Evolutionary conservation across 1,139 yeast genomes (phyloP).

Genomic region (Geotrichum restrictum): DNA sequence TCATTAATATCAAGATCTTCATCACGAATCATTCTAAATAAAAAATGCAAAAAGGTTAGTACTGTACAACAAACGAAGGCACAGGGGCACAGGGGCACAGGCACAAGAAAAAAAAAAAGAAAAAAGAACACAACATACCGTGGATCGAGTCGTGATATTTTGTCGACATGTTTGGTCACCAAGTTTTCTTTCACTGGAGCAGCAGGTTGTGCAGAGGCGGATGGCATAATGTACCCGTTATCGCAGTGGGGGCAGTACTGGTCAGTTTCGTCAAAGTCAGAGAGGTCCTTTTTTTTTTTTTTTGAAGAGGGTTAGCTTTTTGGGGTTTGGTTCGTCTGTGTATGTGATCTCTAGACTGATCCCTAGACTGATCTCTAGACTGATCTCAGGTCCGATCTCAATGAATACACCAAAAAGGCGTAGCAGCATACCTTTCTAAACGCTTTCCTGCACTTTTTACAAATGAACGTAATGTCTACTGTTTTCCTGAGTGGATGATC

Average conservation of each 20-base stretch:
- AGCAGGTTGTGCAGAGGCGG: conserved; percentile 27
- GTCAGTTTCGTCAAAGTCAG: conserved; percentile 40
- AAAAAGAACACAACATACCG: conserved; percentile 27
- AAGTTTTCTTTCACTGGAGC: conserved; percentile 21
- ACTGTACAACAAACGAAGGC: no score
- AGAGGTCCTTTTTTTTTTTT: conserved; percentile 28
- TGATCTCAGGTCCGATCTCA: neutral
- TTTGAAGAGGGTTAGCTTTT: neutral
- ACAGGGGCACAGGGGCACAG: no score
- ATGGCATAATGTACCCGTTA: conserved; percentile 38
- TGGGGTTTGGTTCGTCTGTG: conserved; percentile 5
- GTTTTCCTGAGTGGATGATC: conserved; percentile 37
- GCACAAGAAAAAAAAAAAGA: neutral
- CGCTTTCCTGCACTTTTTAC: conserved; percentile 41
- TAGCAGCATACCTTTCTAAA: conserved; percentile 35
- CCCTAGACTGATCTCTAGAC: no score
- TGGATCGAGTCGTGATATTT: conserved; percentile 27
- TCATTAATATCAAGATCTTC: conserved; percentile 30
- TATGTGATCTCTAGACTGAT: no score
- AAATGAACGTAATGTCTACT: conserved; percentile 37
- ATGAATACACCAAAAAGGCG: neutral
- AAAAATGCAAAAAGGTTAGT: neutral
- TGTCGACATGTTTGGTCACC: conserved; percentile 14
- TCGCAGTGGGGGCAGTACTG: conserved; percentile 42
- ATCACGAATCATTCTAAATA: conserved; percentile 36